Percentiles rank a stretch among this genome's conserved stretches.
Conservation (phyloP, 2,329 filamentous ascomycete genomes). For the Nigrospora osmanthi region DNA sequence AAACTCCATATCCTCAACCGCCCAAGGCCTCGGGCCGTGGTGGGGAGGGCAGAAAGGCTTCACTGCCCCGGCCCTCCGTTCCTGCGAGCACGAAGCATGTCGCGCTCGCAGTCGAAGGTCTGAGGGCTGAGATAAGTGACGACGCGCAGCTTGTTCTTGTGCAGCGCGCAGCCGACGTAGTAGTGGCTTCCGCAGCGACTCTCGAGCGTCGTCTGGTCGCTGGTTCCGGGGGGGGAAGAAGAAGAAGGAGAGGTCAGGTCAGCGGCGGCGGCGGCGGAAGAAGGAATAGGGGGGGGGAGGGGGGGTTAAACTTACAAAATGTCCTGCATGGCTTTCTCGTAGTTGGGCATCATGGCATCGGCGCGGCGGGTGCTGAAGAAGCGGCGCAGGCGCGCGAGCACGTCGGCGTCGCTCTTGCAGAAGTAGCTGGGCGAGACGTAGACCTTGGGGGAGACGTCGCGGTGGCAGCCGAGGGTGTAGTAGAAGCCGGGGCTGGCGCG, state of each 20-base stretch:
- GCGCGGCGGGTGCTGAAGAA: constrained; percentile 1
- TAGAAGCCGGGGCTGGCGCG: background rate
- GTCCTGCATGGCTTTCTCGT: background rate
- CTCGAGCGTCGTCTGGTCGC: background rate
- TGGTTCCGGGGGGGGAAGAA: background rate
- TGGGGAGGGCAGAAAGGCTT: too few relatives aligned
- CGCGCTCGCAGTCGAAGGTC: background rate
- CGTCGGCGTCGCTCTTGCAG: constrained; percentile 3
- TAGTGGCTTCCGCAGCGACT: constrained; percentile 1
- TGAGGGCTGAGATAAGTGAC: background rate
- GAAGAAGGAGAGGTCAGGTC: too few relatives aligned
- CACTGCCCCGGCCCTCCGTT: too few relatives aligned
- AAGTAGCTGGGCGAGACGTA: constrained; percentile 2
- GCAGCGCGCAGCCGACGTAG: constrained; percentile 2
- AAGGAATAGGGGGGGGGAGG: too few relatives aligned
- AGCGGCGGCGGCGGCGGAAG: too few relatives aligned
- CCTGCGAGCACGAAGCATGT: background rate
- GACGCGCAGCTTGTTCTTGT: background rate
- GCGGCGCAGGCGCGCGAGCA: background rate
- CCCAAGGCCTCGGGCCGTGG: too few relatives aligned
- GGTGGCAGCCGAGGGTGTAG: constrained; percentile 1
- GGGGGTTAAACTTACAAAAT: background rate
- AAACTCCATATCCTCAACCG: too few relatives aligned
- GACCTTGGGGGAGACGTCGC: background rate
- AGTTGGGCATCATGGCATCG: background rate